phyloP scores from a whole-genome alignment of 2,329 filamentous ascomycete species.

The Venturia asperata region DNA sequence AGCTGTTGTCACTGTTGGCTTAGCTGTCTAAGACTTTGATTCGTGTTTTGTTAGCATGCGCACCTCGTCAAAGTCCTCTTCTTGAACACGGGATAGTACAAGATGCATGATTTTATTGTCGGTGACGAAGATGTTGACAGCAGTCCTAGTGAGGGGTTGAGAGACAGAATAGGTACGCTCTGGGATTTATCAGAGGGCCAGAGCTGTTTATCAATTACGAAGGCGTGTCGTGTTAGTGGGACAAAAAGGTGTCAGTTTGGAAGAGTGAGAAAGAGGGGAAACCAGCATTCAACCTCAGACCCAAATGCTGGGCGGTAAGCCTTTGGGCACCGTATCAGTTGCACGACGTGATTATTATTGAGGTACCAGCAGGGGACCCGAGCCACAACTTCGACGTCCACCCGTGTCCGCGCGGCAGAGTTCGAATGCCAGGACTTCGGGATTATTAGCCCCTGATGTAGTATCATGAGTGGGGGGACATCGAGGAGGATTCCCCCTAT shows the following conservation, averaged over 20 bases:
- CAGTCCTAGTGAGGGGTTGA: neutral
- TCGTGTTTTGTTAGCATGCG: neutral
- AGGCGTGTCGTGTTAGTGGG: neutral
- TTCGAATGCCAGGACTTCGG: neutral
- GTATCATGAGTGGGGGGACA: neutral
- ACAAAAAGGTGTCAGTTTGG: too few relatives aligned
- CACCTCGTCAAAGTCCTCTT: conserved; percentile 20
- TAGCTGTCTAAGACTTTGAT: neutral
- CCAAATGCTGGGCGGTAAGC: neutral
- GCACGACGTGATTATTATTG: neutral
- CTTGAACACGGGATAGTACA: conserved; percentile 16
- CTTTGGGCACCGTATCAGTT: neutral
- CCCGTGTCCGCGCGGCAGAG: too few relatives aligned
- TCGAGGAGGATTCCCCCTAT: neutral
- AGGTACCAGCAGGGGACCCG: neutral
- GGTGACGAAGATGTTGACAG: neutral
- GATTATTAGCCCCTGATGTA: neutral
- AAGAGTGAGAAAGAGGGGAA: neutral
- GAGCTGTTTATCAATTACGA: neutral
- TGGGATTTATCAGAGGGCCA: neutral
- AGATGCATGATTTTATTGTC: conserved; percentile 17
- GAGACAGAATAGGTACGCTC: neutral
- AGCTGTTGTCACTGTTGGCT: neutral
- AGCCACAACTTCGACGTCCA: neutral
- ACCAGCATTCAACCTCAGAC: neutral